Conservation (phyloP, 352 stramenopile species). For the Saprolegnia parasitica region DNA sequence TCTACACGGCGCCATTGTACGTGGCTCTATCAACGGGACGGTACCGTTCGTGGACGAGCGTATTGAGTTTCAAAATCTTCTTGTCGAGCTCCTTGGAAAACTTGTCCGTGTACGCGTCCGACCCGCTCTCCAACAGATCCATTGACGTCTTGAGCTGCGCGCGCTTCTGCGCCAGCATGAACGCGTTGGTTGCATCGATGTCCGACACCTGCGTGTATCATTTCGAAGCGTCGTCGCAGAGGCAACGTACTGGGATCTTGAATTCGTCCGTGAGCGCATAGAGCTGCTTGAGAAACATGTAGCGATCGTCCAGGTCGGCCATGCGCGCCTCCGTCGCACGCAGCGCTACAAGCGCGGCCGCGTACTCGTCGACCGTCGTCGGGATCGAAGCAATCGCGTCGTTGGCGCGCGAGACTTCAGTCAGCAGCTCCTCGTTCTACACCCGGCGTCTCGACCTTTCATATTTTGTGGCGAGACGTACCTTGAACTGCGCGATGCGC, state of each 20-base stretch:
- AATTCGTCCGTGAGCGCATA: slow-evolving; percentile 69
- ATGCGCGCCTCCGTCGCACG: slow-evolving; percentile 47
- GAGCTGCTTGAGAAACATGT: slow-evolving; percentile 47
- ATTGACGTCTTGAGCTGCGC: slow-evolving; percentile 69
- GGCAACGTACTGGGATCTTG: slow-evolving; percentile 31
- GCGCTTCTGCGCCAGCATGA: slow-evolving; percentile 68
- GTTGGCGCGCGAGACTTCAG: slow-evolving; percentile 48
- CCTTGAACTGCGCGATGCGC: slow-evolving; percentile 48
- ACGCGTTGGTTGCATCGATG: slow-evolving; percentile 65
- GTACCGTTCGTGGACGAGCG: slow-evolving; percentile 33
- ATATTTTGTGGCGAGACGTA: neutral
- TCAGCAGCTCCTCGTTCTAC: slow-evolving; percentile 50
- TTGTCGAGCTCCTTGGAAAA: slow-evolving; percentile 68
- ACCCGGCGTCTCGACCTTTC: neutral
- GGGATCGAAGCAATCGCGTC: slow-evolving; percentile 70
- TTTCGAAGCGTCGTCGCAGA: neutral
- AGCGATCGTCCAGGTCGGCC: slow-evolving; percentile 50
- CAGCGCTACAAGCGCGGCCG: slow-evolving; percentile 51
- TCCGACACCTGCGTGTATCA: slow-evolving; percentile 43
- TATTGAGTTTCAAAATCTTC: slow-evolving; percentile 42
- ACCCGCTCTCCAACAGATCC: slow-evolving; percentile 64
- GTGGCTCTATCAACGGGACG: neutral
- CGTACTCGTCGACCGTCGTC: slow-evolving; percentile 64
- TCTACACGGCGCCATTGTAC: neutral
- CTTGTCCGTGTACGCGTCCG: slow-evolving; percentile 67